Conservation (phyloP, 176 grass and related monocot genomes). For the Echinochloa phyllopogon region DNA sequence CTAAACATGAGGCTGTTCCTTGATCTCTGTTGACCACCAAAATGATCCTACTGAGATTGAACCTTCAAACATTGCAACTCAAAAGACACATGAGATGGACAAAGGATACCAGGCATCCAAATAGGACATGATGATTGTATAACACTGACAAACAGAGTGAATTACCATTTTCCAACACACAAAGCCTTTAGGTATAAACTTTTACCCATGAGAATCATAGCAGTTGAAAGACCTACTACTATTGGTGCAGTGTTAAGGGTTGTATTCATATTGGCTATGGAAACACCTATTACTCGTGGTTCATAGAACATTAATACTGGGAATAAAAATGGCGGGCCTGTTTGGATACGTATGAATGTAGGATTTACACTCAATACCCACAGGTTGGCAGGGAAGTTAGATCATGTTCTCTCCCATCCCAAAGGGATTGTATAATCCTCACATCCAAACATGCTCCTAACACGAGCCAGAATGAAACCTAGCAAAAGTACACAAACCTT, state of each 20-base stretch:
- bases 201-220: conserved; percentile 20
- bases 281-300: not conserved
- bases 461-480: not conserved
- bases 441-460: not conserved
- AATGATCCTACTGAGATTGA: not conserved
- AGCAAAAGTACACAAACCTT: conserved; percentile 30
- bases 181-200: not conserved
- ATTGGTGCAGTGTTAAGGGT: conserved; percentile 1
- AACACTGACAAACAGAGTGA: not conserved
- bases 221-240: conserved; percentile 22
- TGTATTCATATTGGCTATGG: not conserved
- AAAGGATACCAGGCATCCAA: not conserved
- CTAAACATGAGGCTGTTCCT: not conserved
- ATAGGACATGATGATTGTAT: not conserved
- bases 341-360: conserved; percentile 11
- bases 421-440: not conserved
- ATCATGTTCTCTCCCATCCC: not conserved
- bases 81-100: conserved; percentile 38
- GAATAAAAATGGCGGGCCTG: not conserved
- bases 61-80: conserved; percentile 26
- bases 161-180: conserved; percentile 10
- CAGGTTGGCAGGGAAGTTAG: not conserved
- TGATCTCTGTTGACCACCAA: conserved; percentile 9
- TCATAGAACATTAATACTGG: conserved; percentile 30
- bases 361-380: not conserved